A percentile compares a stretch with the other conserved stretches of the same genome.
Conservation (phyloP, 1,284 basidiomycete species). For the Cryptococcus deneoformans region DNA sequence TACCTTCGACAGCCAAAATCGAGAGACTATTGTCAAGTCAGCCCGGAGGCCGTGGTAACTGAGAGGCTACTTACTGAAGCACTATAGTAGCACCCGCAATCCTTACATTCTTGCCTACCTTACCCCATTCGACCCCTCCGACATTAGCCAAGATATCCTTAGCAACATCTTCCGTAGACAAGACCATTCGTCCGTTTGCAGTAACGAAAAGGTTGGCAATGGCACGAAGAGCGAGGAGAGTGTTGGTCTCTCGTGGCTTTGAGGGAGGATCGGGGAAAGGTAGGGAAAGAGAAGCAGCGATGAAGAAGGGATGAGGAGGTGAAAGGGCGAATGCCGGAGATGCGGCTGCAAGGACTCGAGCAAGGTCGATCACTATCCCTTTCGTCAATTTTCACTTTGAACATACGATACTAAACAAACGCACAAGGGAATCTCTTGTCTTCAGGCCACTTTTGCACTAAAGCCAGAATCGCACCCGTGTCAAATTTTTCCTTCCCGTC, state of each 20-base stretch:
- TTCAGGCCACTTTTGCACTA: slow-evolving; percentile 76
- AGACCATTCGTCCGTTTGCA: slow-evolving; percentile 51
- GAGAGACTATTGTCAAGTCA: slow-evolving; percentile 45
- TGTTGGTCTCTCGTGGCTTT: slow-evolving; percentile 79
- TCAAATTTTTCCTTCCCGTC: slow-evolving; percentile 51
- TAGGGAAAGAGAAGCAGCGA: slow-evolving; percentile 52
- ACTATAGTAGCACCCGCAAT: slow-evolving; percentile 41
- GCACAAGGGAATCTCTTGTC: slow-evolving; percentile 78
- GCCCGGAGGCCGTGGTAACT: neutral
- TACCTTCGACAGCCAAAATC: slow-evolving; percentile 6
- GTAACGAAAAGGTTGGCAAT: slow-evolving; percentile 70
- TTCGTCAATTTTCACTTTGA: too few relatives aligned
- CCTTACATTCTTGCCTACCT: slow-evolving; percentile 32
- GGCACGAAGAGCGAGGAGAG: slow-evolving; percentile 75
- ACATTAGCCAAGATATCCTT: slow-evolving; percentile 54
- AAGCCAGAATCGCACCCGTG: slow-evolving; percentile 61
- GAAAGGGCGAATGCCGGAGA: slow-evolving; percentile 56
- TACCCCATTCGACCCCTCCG: slow-evolving; percentile 43
- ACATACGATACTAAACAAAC: slow-evolving; percentile 20
- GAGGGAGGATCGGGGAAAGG: slow-evolving; percentile 53
- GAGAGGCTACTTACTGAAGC: slow-evolving; percentile 33
- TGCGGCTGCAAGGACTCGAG: slow-evolving; percentile 70
- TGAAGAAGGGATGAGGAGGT: slow-evolving; percentile 48
- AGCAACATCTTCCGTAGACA: slow-evolving; percentile 56
- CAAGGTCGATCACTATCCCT: slow-evolving; percentile 75